Base-by-base conservation (phyloP, 2,329 filamentous ascomycete genomes). In the Fusarium algeriense region DNA sequence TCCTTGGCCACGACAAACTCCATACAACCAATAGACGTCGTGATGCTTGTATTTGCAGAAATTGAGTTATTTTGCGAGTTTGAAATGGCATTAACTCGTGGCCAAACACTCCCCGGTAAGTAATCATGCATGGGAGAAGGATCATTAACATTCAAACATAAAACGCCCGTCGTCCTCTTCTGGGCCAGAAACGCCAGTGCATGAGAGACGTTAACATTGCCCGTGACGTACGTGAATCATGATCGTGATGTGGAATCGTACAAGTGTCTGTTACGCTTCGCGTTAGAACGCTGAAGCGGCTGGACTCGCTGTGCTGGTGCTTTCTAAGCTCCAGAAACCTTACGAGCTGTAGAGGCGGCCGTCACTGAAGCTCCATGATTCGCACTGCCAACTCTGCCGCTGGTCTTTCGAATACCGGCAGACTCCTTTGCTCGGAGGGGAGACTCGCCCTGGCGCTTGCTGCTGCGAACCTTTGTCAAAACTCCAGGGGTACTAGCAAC, bases 381-480 rank as follows among this genome's bases (percentile, higher is more conserved):
- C 62, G 88, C 83, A 77, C 89, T 91, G 53, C 89, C 90, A 17
- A 92, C 83, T 44, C 90, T 86, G 40, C 90, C 90, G 74, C 89
- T 91, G 7, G 88, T 90, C 84, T 92, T 92, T 67, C 90, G 87
- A 48, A 91, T 85, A 48, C 85, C 89, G 11, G 81, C 81, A 34
- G 83, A 81, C 61, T 88, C 85, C 77, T 87, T 88, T 70, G 81
- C 81, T 23, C 86, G 84, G 23, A 86, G 81, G 52, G 85, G 80
- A 37, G 86, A 83, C 54, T 87, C 88, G 53, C 75, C 84, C 38
- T 83, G 83, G 35, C 87, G 83, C 78, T 87, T 88, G 74, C 87
- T 88, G 73, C 88, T 86, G 53, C 91, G 89, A 67, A 92, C 87
- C 82, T 93, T 93, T 79, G 86, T 85, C 73, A 92, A 80, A 15